phyloP scores from a whole-genome alignment of 2,329 filamentous ascomycete genomes.

The Metarhizium brunneum region DNA sequence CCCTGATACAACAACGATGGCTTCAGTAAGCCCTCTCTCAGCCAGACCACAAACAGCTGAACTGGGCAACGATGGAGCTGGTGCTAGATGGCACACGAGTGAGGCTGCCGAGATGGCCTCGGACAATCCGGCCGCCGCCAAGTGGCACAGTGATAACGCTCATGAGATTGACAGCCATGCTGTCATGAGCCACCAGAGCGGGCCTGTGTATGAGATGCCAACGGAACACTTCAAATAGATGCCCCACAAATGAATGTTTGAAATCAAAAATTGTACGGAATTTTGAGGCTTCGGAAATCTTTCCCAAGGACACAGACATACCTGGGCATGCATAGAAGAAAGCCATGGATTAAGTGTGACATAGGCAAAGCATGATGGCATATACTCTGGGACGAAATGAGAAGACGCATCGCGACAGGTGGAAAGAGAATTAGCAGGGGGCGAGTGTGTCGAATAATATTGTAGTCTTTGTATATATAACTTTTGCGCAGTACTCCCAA shows the following conservation, averaged over 20 bases:
- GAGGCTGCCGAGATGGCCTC: conserved; percentile 22
- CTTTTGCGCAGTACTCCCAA: background rate
- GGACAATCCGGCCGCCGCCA: conserved; percentile 18
- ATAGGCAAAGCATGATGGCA: background rate
- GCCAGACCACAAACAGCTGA: conserved; percentile 9
- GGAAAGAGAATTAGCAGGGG: background rate
- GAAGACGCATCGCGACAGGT: background rate
- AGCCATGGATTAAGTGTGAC: background rate
- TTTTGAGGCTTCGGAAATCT: background rate
- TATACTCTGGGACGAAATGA: background rate
- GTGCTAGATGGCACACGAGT: conserved; percentile 6
- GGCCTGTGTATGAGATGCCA: conserved; percentile 34
- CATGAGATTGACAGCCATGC: conserved; percentile 30
- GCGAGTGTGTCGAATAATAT: background rate
- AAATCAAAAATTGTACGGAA: background rate
- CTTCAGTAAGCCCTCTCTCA: conserved; percentile 8
- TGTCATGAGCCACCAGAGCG: conserved; percentile 22
- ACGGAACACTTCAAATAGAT: conserved; percentile 25
- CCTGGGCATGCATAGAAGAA: background rate
- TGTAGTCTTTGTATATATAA: background rate
- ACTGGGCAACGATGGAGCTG: conserved; percentile 8
- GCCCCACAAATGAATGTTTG: background rate
- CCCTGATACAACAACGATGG: conserved; percentile 12
- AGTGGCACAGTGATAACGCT: conserved; percentile 26
- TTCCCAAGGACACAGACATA: background rate